These are phyloP conservation scores for Talaromyces sp. DNA, from an alignment of 2,329 filamentous ascomycete genomes.

Conservation along the genomic window DNA sequence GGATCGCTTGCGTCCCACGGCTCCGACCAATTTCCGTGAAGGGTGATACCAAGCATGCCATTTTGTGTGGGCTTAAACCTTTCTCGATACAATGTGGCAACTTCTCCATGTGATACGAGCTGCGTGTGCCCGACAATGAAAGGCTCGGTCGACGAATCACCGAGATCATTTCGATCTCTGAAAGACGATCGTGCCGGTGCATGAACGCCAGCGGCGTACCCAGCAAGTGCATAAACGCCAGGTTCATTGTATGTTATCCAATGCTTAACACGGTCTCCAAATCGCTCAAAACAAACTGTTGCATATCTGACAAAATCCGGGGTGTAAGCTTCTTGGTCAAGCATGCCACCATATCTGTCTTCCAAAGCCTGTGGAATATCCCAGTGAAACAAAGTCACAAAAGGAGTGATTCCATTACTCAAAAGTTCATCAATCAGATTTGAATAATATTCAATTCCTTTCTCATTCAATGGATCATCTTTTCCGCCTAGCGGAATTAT, in stretches of 20 bases:
- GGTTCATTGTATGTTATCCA: constrained; percentile 89
- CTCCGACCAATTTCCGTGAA: constrained; percentile 72
- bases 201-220: constrained; percentile 70
- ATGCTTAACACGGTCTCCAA: constrained; percentile 69
- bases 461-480: constrained; percentile 70
- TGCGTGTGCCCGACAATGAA: constrained; percentile 76
- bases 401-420: constrained; percentile 67
- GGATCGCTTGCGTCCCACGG: constrained; percentile 73
- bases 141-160: constrained; percentile 70
- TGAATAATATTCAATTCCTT: constrained; percentile 72
- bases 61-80: constrained; percentile 68
- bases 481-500: constrained; percentile 76
- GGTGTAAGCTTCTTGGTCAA: constrained; percentile 72
- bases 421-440: constrained; percentile 72
- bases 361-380: constrained; percentile 72
- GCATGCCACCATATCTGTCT: constrained; percentile 71
- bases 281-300: constrained; percentile 67
- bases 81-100: constrained; percentile 71
- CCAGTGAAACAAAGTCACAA: constrained; percentile 81
- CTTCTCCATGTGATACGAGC: constrained; percentile 69
- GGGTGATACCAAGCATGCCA: constrained; percentile 75
- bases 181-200: constrained; percentile 74
- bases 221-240: constrained; percentile 73
- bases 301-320: constrained; percentile 75
- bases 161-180: constrained; percentile 63